Conservation (phyloP, 495 filamentous ascomycete genomes). For the Cairneyella variabilis region DNA sequence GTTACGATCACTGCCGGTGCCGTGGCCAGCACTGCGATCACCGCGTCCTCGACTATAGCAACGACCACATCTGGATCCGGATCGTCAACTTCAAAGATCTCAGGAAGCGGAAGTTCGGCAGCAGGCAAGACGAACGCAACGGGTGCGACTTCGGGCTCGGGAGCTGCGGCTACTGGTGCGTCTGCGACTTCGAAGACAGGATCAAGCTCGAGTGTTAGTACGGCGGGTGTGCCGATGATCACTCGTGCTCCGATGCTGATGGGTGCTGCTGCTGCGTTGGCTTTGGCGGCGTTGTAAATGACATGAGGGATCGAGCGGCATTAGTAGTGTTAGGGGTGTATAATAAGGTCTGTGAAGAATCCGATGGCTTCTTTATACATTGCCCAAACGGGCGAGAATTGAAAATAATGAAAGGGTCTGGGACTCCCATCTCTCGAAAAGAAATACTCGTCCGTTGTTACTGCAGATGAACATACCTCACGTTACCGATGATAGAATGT, state of each 20-base stretch:
- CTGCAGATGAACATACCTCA: too few species aligned
- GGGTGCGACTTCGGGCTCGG: too few species aligned
- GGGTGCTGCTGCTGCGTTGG: constrained; percentile 17
- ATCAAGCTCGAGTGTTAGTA: constrained; percentile 3
- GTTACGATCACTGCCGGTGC: constrained; percentile 14
- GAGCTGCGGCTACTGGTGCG: too few species aligned
- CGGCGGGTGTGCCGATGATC: constrained; percentile 16
- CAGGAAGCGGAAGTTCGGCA: not conserved
- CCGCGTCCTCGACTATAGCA: not conserved
- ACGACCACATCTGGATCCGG: not conserved
- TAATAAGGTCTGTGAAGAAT: too few species aligned
- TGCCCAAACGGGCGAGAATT: too few species aligned
- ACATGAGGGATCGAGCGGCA: not conserved
- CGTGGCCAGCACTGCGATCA: not conserved
- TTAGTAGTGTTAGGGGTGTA: too few species aligned
- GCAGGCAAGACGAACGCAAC: not conserved
- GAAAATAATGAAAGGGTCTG: too few species aligned
- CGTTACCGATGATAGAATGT: too few species aligned
- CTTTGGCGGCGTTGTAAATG: constrained; percentile 14
- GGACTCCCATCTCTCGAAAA: too few species aligned
- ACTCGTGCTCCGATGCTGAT: constrained; percentile 20
- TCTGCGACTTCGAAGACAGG: too few species aligned
- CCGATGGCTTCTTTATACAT: too few species aligned
- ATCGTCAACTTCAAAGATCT: not conserved
- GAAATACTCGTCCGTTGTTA: too few species aligned